Evolutionary conservation across 345 rosid genomes (phyloP).

Genomic region (Euclidium syriacum): DNA sequence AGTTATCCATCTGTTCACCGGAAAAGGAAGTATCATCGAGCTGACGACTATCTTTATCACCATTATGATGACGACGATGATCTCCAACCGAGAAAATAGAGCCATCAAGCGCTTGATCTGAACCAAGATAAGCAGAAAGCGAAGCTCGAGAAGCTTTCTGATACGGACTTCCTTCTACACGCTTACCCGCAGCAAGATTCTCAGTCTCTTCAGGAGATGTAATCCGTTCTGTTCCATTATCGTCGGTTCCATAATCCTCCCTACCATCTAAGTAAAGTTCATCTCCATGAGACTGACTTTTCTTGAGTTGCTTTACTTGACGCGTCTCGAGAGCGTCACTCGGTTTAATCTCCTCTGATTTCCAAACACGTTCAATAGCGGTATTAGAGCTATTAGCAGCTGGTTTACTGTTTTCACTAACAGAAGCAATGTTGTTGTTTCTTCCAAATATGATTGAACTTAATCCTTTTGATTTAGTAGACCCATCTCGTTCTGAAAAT

Average conservation of each 20-base stretch:
- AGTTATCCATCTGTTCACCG: constrained; percentile 40
- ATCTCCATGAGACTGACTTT: constrained; percentile 69
- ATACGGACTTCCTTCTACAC: constrained; percentile 27
- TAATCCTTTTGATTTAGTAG: constrained; percentile 30
- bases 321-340: constrained; percentile 19
- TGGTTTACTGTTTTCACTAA: constrained; percentile 25
- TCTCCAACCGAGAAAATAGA: constrained; percentile 65
- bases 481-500: constrained; percentile 31
- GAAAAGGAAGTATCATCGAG: constrained; percentile 35
- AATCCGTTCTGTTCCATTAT: constrained; percentile 43
- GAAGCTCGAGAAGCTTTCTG: constrained; percentile 30
- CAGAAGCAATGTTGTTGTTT: constrained; percentile 29
- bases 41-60: constrained; percentile 46
- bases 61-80: constrained; percentile 42
- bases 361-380: constrained; percentile 38
- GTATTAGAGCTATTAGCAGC: constrained; percentile 29
- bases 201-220: constrained; percentile 44
- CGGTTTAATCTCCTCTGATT: constrained; percentile 48
- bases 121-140: constrained; percentile 42
- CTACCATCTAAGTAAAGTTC: constrained; percentile 45
- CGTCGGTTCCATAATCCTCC: constrained; percentile 38
- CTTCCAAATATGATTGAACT: constrained; percentile 30
- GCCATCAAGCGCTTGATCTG: constrained; percentile 37
- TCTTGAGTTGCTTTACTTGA: constrained; percentile 42
- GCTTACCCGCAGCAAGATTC: constrained; percentile 26